Conservation (phyloP, 108 stramenopile species). For the Aurantiochytrium sp. region DNA sequence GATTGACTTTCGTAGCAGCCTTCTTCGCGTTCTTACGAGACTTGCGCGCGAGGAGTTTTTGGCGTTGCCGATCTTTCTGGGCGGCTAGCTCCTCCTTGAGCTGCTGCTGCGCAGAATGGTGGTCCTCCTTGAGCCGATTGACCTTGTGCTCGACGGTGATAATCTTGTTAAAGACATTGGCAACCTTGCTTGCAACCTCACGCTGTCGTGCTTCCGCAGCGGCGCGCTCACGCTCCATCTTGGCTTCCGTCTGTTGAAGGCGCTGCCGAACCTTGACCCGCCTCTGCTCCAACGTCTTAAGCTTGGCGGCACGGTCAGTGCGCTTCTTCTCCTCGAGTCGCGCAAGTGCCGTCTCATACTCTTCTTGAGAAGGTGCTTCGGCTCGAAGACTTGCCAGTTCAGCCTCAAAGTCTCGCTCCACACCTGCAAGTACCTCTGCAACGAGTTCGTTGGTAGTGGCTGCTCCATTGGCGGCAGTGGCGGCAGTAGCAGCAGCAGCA, state of each 20-base stretch:
- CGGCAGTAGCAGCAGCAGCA: not conserved
- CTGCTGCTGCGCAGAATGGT: not conserved
- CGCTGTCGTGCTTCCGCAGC: not conserved
- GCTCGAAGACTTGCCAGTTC: not conserved
- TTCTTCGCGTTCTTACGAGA: not conserved
- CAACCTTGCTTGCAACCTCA: not conserved
- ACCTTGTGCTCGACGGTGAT: not conserved
- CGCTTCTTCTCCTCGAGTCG: not conserved
- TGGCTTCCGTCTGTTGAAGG: not conserved
- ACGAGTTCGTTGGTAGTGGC: not conserved
- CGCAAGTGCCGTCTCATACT: not conserved
- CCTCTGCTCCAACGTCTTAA: not conserved
- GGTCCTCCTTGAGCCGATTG: not conserved
- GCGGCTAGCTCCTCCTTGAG: not conserved
- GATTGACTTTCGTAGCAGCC: too few species aligned
- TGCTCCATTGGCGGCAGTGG: too few species aligned
- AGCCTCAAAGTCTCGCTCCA: not conserved
- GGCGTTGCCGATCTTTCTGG: not conserved
- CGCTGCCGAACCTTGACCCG: not conserved
- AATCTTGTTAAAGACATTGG: not conserved
- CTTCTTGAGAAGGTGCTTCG: not conserved
- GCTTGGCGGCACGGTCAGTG: not conserved
- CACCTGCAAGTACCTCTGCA: not conserved
- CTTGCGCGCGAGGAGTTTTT: not conserved
- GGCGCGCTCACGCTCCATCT: not conserved